Evolutionary conservation across 768 basidiomycete genomes (phyloP), one percentile per base, ranked within the genome.

Genomic region (Lactarius psammicola): DNA sequence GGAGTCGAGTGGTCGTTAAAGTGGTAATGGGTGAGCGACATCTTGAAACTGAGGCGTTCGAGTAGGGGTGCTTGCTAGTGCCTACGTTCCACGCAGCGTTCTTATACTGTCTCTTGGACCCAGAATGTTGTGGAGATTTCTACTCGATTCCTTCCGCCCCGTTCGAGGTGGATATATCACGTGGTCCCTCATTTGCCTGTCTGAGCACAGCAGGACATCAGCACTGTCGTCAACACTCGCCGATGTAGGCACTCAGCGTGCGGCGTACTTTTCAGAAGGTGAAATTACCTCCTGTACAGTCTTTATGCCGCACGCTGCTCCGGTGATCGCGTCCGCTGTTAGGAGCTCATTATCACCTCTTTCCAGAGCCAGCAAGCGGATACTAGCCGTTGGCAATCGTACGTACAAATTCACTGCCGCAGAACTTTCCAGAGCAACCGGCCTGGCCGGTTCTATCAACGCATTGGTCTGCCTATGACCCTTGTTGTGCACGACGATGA

Each of bases 1-100:
- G 80, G 77, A 60, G 78, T 71, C 69, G 74, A 58, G 40, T 74
- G 71, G 69, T 71, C 73, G 72, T 81, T 78, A 73, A 79, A 78
- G 70, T 76, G 74, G 74, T 76, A 75, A 56, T 75, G 73, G 49
- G 77, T 74, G 68, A 76, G 72, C 34, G 76, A 75, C 76, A 76
- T 76, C 18, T 61, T 51, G 36, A 17, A 17, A 13, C 23, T 15
- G 40, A 23, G 33, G 28, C 3, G 57, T 23, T 49, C 23, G 55
- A 26, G 44, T 18, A 17, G 15, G 40, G 28, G n/a, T 23, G 11
- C 4, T n/a, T 31, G 30, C 7, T 44, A 5, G n/a, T n/a, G n/a
- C n/a, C n/a, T n/a, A n/a, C n/a, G n/a, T n/a, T 6, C 6, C 10
- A 20, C 42, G 58, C 31, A 26, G n/a, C 2, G 20, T 60, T 34